Conservation (phyloP, 2,329 filamentous ascomycete species). For the Trichoderma atrobrunneum region DNA sequence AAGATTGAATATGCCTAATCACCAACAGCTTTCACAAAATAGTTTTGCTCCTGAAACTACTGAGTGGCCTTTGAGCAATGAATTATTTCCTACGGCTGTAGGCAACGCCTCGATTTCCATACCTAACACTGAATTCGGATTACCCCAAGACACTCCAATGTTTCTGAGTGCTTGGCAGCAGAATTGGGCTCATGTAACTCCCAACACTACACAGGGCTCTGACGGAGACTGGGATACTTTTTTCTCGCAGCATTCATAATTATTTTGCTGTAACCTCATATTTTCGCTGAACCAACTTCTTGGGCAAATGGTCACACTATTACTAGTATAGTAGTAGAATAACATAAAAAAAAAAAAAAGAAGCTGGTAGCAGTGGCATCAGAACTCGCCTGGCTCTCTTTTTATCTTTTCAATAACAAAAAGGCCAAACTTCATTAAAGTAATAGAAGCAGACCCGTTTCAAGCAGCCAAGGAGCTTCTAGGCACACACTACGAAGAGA, state of each 20-base stretch:
- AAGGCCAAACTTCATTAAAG: constrained; percentile 26
- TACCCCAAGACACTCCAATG: not conserved
- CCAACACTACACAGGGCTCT: not conserved
- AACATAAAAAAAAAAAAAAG: too few relatives aligned
- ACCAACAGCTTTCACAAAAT: not conserved
- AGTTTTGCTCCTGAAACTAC: not conserved
- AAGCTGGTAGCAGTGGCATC: constrained; percentile 21
- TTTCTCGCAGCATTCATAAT: not conserved
- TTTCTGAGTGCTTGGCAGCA: not conserved
- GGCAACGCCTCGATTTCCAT: not conserved
- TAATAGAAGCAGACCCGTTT: constrained; percentile 21
- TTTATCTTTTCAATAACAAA: constrained; percentile 20
- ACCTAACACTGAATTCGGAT: not conserved
- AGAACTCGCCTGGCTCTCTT: constrained; percentile 20
- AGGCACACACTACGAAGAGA: constrained; percentile 20
- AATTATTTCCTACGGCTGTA: not conserved
- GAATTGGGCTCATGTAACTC: not conserved
- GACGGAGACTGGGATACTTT: not conserved
- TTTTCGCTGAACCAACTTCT: not conserved
- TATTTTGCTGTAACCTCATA: too few relatives aligned
- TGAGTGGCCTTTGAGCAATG: not conserved
- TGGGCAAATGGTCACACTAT: too few relatives aligned
- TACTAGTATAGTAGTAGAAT: too few relatives aligned
- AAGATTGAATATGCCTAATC: not conserved
- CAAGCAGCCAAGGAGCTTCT: constrained; percentile 26